Evolutionary conservation across 352 stramenopile species (phyloP).

Genomic region (Saprolegnia parasitica): DNA sequence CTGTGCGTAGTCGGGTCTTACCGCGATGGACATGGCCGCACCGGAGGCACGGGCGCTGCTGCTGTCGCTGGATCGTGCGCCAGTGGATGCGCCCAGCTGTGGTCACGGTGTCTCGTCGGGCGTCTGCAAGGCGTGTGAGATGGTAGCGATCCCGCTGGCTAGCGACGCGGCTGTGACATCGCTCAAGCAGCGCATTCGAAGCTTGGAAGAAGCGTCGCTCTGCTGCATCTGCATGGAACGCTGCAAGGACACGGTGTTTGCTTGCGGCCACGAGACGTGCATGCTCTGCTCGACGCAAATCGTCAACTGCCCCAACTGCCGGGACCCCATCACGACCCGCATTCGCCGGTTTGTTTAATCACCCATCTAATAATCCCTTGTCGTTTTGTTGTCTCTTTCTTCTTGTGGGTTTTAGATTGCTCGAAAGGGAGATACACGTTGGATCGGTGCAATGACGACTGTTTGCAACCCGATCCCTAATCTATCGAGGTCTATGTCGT

Average conservation of each 20-base stretch:
- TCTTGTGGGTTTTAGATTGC: no score
- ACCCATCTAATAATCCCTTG: neutral
- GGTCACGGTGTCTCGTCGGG: neutral
- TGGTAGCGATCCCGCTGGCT: neutral
- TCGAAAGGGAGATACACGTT: no score
- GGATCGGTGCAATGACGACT: no score
- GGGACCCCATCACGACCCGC: conserved; percentile 42
- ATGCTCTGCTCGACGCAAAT: conserved; percentile 48
- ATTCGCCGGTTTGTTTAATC: conserved; percentile 25
- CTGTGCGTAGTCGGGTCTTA: conserved; percentile 4
- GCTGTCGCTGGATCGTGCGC: neutral
- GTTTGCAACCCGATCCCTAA: no score
- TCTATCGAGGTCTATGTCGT: no score
- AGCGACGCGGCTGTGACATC: neutral
- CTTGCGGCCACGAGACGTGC: conserved; percentile 80
- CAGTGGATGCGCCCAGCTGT: neutral
- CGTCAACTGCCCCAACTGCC: conserved; percentile 63
- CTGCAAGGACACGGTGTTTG: conserved; percentile 73
- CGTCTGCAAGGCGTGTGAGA: neutral
- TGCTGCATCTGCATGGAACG: conserved; percentile 74
- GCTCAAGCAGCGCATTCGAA: conserved; percentile 12
- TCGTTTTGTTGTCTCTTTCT: no score
- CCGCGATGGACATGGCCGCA: conserved; percentile 5
- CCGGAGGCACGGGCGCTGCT: conserved; percentile 9
- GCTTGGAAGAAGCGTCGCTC: conserved; percentile 57